A percentile compares a stretch with the other conserved stretches of the same genome.
phyloP scores from a whole-genome alignment of 805 yeast species.

The Ogataea chonburiensis region DNA sequence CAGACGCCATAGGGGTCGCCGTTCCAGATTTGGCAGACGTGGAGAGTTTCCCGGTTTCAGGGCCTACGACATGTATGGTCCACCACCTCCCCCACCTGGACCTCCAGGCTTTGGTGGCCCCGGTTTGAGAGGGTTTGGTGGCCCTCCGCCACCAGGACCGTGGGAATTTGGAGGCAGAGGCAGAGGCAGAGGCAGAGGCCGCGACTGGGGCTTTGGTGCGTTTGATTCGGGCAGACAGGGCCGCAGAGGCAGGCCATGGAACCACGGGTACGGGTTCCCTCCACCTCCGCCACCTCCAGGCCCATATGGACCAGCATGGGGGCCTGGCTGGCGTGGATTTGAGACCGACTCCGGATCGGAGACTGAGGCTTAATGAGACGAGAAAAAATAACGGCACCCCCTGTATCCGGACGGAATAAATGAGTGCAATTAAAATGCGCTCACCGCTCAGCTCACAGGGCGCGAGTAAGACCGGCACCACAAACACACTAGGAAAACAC shows the following conservation, averaged over 20 bases:
- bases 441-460: no score
- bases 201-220: no score
- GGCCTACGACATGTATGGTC: not conserved
- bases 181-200: no score
- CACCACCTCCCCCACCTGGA: slow-evolving; percentile 1
- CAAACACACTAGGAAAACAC: no score
- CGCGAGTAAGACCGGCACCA: no score
- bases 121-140: no score
- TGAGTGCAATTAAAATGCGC: not conserved
- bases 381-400: not conserved
- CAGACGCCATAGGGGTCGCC: not conserved
- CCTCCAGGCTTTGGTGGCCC: no score
- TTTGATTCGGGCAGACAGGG: slow-evolving; percentile 1
- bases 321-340: not conserved
- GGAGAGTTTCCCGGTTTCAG: not conserved
- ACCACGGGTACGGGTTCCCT: not conserved
- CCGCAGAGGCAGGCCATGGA: not conserved
- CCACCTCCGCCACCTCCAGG: slow-evolving; percentile 1
- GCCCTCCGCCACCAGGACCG: no score
- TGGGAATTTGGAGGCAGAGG: not conserved
- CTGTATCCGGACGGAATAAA: not conserved
- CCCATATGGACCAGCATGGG: not conserved
- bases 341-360: slow-evolving; percentile 7
- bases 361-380: slow-evolving; percentile 1
- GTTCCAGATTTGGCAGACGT: not conserved